A percentile compares a stretch with the other conserved stretches of the same genome.
phyloP scores from a whole-genome alignment of 2,329 filamentous ascomycete genomes.

The Niveomyces coronatus region DNA sequence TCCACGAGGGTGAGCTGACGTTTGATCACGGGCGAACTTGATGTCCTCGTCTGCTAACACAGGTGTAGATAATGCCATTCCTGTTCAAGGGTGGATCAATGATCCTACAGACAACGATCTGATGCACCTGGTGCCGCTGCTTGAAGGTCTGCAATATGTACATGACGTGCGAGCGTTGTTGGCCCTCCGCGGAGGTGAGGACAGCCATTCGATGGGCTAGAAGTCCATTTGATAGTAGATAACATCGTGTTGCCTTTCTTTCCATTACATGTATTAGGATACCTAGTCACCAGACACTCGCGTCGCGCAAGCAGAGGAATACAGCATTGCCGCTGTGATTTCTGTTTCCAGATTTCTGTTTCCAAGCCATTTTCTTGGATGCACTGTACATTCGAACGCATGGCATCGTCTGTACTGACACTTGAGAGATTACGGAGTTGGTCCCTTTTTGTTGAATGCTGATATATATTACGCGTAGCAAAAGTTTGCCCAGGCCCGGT shows the following conservation, averaged over 20 bases:
- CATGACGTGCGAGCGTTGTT: conserved; percentile 89
- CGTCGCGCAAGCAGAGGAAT: too few relatives aligned
- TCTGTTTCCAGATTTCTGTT: neutral
- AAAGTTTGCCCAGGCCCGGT: neutral
- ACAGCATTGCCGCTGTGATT: too few relatives aligned
- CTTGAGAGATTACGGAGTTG: too few relatives aligned
- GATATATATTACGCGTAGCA: neutral
- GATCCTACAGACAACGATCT: conserved; percentile 96
- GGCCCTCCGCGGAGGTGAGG: conserved; percentile 78
- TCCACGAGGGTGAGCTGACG: conserved; percentile 70
- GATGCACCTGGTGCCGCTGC: conserved; percentile 79
- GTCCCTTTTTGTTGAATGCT: too few relatives aligned
- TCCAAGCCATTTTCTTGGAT: neutral
- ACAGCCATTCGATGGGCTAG: conserved; percentile 46
- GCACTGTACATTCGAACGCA: conserved; percentile 2
- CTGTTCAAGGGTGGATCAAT: conserved; percentile 98
- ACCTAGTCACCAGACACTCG: too few relatives aligned
- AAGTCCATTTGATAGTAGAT: neutral
- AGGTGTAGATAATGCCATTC: conserved; percentile 83
- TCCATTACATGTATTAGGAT: too few relatives aligned
- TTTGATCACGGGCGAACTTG: neutral
- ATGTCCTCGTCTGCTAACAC: conserved; percentile 1
- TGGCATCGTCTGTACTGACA: too few relatives aligned
- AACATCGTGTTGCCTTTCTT: too few relatives aligned
- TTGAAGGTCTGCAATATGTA: conserved; percentile 93